phyloP scores from a whole-genome alignment of 1,284 basidiomycete species.

The Chalciporus sp. region DNA sequence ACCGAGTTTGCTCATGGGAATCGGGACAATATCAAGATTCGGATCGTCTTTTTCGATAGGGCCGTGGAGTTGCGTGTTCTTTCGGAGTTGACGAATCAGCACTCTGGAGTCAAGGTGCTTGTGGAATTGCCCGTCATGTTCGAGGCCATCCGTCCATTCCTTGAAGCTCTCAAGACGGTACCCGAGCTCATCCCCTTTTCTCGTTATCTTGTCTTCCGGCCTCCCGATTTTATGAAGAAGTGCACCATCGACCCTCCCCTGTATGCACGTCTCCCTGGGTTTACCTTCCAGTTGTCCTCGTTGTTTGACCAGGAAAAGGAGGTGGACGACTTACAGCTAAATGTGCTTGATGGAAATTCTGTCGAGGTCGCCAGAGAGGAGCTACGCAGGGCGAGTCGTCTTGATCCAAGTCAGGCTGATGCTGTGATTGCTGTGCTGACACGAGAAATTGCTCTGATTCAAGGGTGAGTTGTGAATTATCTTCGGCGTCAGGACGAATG shows the following conservation, averaged over 20 bases:
- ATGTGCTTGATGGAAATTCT: slow-evolving; percentile 20
- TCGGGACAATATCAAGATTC: slow-evolving; percentile 38
- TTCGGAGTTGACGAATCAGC: slow-evolving; percentile 33
- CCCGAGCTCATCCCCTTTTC: slow-evolving; percentile 57
- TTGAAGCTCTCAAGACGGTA: slow-evolving; percentile 52
- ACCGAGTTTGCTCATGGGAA: slow-evolving; percentile 38
- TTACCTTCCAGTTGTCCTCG: slow-evolving; percentile 50
- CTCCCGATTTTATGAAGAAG: slow-evolving; percentile 32
- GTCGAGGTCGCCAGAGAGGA: slow-evolving; percentile 40
- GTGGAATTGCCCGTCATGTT: slow-evolving; percentile 65
- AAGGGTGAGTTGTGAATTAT: slow-evolving; percentile 52
- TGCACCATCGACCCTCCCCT: slow-evolving; percentile 47
- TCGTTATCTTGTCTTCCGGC: slow-evolving; percentile 49
- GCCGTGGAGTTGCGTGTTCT: slow-evolving; percentile 48
- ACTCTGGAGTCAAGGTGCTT: slow-evolving; percentile 37
- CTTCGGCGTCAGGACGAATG: not conserved
- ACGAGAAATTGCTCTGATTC: slow-evolving; percentile 63
- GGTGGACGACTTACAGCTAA: slow-evolving; percentile 23
- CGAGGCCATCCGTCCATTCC: slow-evolving; percentile 62
- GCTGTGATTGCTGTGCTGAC: slow-evolving; percentile 63
- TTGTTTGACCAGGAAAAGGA: slow-evolving; percentile 35
- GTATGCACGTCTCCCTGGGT: slow-evolving; percentile 50
- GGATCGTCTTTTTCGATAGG: slow-evolving; percentile 56
- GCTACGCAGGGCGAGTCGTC: slow-evolving; percentile 47
- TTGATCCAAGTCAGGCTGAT: slow-evolving; percentile 70